phyloP scores from a whole-genome alignment of 2,329 filamentous ascomycete genomes.

The Chaetomium sp. region DNA sequence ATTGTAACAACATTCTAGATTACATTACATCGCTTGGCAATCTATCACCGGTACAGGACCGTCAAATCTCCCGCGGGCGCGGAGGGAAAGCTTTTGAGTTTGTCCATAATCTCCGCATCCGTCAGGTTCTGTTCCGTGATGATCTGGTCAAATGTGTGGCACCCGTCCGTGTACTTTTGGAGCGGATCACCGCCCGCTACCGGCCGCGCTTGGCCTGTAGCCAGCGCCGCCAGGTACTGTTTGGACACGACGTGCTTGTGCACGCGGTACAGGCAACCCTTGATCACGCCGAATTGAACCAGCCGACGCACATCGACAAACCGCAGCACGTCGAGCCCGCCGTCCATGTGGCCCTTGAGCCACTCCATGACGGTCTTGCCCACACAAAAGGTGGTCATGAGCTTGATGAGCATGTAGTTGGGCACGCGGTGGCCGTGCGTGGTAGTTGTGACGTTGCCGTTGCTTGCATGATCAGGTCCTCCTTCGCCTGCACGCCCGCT shows the following conservation, averaged over 20 bases:
- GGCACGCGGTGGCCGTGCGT: constrained; percentile 29
- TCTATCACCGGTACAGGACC: constrained; percentile 43
- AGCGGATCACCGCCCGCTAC: constrained; percentile 43
- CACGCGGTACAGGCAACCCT: constrained; percentile 85
- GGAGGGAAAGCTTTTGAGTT: constrained; percentile 50
- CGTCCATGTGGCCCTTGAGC: constrained; percentile 67
- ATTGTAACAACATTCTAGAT: too few species aligned
- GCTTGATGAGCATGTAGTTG: constrained; percentile 64
- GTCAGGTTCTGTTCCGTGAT: constrained; percentile 67
- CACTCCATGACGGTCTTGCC: constrained; percentile 82
- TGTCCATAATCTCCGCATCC: constrained; percentile 63
- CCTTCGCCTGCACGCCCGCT: background rate
- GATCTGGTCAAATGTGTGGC: constrained; percentile 74
- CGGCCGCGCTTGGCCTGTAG: constrained; percentile 45
- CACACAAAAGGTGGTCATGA: constrained; percentile 80
- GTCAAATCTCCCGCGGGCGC: constrained; percentile 47
- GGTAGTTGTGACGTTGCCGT: background rate
- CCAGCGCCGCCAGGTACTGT: constrained; percentile 51
- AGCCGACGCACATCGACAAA: constrained; percentile 84
- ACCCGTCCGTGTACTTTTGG: constrained; percentile 65
- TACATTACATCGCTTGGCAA: too few species aligned
- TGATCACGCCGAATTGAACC: constrained; percentile 93
- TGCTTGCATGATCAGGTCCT: background rate
- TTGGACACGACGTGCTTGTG: constrained; percentile 81
- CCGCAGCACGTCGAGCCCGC: constrained; percentile 57